Percentiles rank a stretch among this genome's conserved stretches.
phyloP scores from a whole-genome alignment of 306 rosid species.

The Prosopis cineraria region DNA sequence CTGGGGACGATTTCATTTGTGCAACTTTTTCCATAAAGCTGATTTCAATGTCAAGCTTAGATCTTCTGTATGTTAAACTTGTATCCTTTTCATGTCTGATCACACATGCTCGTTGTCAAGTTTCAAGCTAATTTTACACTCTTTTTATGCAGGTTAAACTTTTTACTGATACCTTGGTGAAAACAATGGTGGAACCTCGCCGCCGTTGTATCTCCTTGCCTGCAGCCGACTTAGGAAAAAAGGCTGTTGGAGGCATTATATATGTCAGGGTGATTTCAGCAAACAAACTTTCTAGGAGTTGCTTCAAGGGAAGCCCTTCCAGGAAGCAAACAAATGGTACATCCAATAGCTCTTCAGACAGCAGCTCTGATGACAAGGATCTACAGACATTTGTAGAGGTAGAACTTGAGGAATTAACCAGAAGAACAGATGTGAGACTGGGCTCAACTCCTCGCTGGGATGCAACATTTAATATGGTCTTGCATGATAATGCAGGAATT shows the following conservation, averaged over 20 bases:
- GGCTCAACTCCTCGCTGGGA: conserved; percentile 90
- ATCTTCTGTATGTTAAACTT: conserved; percentile 9
- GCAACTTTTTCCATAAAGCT: neutral
- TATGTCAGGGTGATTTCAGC: conserved; percentile 82
- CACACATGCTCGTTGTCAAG: neutral
- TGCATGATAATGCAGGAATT: conserved; percentile 76
- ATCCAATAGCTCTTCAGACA: conserved; percentile 57
- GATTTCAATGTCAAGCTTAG: conserved; percentile 20
- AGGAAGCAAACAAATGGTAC: conserved; percentile 53
- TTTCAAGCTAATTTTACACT: conserved; percentile 20
- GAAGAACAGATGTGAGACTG: conserved; percentile 65
- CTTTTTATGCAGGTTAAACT: conserved; percentile 67
- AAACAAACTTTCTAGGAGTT: conserved; percentile 65
- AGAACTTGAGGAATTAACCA: conserved; percentile 77
- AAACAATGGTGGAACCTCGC: conserved; percentile 98
- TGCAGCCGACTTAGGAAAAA: conserved; percentile 68
- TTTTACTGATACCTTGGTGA: conserved; percentile 71
- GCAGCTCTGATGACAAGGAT: conserved; percentile 55
- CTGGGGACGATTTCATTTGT: neutral
- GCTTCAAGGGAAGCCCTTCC: conserved; percentile 64
- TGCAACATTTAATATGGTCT: conserved; percentile 91
- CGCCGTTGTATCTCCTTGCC: conserved; percentile 90
- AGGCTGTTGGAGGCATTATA: conserved; percentile 84
- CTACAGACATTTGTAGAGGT: conserved; percentile 90
- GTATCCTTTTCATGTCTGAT: conserved; percentile 5